Percentiles rank a stretch among this genome's conserved stretches.
Conservation (phyloP, 371 early-diverging fungal genomes). For the Phascolomyces articulosus region DNA sequence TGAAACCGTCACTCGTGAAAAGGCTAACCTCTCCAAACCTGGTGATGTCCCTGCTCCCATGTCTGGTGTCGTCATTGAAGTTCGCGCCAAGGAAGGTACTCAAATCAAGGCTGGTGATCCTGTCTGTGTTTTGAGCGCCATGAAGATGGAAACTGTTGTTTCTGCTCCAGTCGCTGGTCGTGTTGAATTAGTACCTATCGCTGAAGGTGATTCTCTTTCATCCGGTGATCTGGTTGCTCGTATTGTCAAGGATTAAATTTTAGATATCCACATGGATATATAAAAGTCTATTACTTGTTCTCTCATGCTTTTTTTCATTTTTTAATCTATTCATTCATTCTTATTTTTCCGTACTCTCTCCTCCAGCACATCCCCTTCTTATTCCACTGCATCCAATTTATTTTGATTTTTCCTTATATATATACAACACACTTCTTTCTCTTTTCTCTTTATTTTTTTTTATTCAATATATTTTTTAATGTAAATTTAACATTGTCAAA, state of each 20-base stretch:
- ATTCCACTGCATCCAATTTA: too few species aligned
- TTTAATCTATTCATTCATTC: not conserved
- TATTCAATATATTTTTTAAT: too few species aligned
- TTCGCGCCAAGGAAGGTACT: conserved; percentile 81
- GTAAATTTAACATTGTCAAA: too few species aligned
- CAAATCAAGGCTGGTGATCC: conserved; percentile 89
- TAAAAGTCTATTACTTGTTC: too few species aligned
- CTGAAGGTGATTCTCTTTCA: conserved; percentile 77
- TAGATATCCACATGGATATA: too few species aligned
- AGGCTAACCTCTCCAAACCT: conserved; percentile 77
- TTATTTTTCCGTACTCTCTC: too few species aligned
- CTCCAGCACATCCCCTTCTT: too few species aligned
- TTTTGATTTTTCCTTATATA: too few species aligned
- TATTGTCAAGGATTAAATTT: conserved; percentile 53
- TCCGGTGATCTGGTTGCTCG: conserved; percentile 82
- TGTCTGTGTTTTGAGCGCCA: conserved; percentile 88
- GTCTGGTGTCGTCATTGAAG: conserved; percentile 92
- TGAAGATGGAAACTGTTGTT: conserved; percentile 98
- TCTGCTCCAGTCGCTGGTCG: conserved; percentile 82
- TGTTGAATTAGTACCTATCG: conserved; percentile 73
- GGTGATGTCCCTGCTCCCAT: conserved; percentile 92
- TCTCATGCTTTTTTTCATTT: not conserved
- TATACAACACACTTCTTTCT: too few species aligned
- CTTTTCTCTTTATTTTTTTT: too few species aligned
- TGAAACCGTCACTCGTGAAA: conserved; percentile 70